Evolutionary conservation across 2,329 filamentous ascomycete species (phyloP).

Genomic region (Neocucurbitaria cava): DNA sequence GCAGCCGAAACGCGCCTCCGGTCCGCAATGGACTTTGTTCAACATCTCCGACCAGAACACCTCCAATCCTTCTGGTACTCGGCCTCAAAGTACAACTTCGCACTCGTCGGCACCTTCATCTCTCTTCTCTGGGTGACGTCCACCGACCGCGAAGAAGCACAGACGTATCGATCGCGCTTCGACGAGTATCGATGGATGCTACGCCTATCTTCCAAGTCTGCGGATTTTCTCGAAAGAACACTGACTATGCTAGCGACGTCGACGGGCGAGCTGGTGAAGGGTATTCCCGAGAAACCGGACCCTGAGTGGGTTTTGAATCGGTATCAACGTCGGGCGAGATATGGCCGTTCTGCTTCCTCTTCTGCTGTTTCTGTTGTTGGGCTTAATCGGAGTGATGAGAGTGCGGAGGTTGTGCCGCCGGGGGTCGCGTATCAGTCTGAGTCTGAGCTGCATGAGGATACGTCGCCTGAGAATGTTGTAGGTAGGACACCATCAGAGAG

Average conservation of each 20-base stretch:
- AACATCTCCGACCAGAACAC: slow-evolving; percentile 53
- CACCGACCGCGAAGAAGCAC: slow-evolving; percentile 40
- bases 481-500: slow-evolving; percentile 12
- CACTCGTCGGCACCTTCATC: slow-evolving; percentile 52
- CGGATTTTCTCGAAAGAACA: slow-evolving; percentile 53
- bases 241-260: slow-evolving; percentile 34
- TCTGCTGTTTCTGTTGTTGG: too few species aligned
- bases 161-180: slow-evolving; percentile 45
- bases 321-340: not conserved
- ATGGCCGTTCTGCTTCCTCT: not conserved
- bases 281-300: slow-evolving; percentile 8
- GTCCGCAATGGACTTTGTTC: slow-evolving; percentile 56
- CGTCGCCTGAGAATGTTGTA: slow-evolving; percentile 7
- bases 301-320: slow-evolving; percentile 6
- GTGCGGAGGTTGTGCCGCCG: not conserved
- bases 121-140: slow-evolving; percentile 50
- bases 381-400: too few species aligned
- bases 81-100: slow-evolving; percentile 52
- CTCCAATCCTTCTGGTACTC: slow-evolving; percentile 58
- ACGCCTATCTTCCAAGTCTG: slow-evolving; percentile 52
- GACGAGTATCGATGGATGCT: slow-evolving; percentile 53
- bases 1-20: slow-evolving; percentile 54
- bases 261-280: slow-evolving; percentile 28
- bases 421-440: slow-evolving; percentile 10
- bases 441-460: slow-evolving; percentile 9